phyloP scores from a whole-genome alignment of 2,329 filamentous ascomycete genomes.

The Penicillium italicum region DNA sequence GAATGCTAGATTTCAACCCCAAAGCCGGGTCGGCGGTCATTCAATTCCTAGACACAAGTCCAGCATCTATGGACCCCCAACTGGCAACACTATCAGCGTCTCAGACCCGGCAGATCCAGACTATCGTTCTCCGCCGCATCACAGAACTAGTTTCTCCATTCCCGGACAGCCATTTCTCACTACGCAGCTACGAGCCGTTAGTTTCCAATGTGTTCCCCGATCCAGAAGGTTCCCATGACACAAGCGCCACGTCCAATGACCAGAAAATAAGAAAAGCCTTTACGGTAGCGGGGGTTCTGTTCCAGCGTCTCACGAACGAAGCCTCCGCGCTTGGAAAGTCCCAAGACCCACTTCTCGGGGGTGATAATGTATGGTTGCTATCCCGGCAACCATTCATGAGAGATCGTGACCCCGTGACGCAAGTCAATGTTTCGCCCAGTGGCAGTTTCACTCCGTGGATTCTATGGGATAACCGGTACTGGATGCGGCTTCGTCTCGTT shows the following conservation, averaged over 20 bases:
- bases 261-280: conserved; percentile 41
- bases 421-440: conserved; percentile 16
- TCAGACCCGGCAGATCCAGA: conserved; percentile 33
- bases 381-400: conserved; percentile 39
- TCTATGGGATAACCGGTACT: conserved; percentile 56
- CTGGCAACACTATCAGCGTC: conserved; percentile 9
- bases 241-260: background rate
- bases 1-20: conserved; percentile 31
- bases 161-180: conserved; percentile 38
- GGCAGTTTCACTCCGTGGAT: background rate
- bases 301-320: conserved; percentile 37
- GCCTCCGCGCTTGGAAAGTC: background rate
- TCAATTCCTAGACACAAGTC: conserved; percentile 24
- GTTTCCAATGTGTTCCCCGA: conserved; percentile 42
- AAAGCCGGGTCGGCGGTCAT: conserved; percentile 35
- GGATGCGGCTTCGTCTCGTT: conserved; percentile 48
- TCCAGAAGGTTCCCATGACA: background rate
- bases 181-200: conserved; percentile 44
- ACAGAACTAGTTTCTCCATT: conserved; percentile 49
- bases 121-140: conserved; percentile 48
- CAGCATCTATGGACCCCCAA: conserved; percentile 8
- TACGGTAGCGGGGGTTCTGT: conserved; percentile 49
- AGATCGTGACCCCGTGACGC: conserved; percentile 21
- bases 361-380: conserved; percentile 36
- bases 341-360: background rate